Percentiles rank a stretch among this genome's conserved stretches.
phyloP scores from a whole-genome alignment of 257 asterid species.

The Solanum microdontum region DNA sequence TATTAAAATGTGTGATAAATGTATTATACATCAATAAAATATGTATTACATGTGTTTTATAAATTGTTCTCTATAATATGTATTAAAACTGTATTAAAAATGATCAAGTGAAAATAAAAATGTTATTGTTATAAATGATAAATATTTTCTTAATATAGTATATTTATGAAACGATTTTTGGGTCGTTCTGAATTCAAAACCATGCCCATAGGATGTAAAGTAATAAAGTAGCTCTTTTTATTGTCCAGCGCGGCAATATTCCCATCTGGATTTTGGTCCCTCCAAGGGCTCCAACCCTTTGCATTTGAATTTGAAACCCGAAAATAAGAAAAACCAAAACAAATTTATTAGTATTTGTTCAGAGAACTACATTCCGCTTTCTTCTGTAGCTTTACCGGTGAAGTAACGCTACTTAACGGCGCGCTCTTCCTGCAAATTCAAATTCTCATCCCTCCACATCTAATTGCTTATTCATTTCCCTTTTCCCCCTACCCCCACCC shows the following conservation, averaged over 20 bases:
- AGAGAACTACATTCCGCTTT: background rate
- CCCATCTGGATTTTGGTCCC: background rate
- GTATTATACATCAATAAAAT: too few relatives aligned
- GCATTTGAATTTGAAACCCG: constrained; percentile 23
- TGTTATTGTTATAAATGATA: too few relatives aligned
- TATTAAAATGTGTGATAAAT: too few relatives aligned
- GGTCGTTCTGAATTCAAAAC: background rate
- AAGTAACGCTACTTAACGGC: constrained; percentile 3
- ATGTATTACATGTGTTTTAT: background rate
- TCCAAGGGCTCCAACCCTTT: constrained; percentile 1
- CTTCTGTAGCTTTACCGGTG: background rate
- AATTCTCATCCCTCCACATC: constrained; percentile 10
- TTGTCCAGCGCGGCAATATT: background rate
- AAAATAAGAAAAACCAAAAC: background rate
- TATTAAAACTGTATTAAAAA: too few relatives aligned
- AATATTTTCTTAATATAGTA: too few relatives aligned
- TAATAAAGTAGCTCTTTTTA: background rate
- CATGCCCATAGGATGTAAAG: background rate
- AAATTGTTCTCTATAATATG: background rate
- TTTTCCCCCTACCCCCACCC: background rate
- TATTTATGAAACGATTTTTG: too few relatives aligned
- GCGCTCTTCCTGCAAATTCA: constrained; percentile 22
- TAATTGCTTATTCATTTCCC: background rate
- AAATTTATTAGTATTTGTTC: background rate
- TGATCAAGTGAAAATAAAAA: too few relatives aligned